Evolutionary conservation across 169 alveolate genomes (phyloP), one percentile per base, ranked within the genome.

Genomic region (Plasmodium cynomolgi): DNA sequence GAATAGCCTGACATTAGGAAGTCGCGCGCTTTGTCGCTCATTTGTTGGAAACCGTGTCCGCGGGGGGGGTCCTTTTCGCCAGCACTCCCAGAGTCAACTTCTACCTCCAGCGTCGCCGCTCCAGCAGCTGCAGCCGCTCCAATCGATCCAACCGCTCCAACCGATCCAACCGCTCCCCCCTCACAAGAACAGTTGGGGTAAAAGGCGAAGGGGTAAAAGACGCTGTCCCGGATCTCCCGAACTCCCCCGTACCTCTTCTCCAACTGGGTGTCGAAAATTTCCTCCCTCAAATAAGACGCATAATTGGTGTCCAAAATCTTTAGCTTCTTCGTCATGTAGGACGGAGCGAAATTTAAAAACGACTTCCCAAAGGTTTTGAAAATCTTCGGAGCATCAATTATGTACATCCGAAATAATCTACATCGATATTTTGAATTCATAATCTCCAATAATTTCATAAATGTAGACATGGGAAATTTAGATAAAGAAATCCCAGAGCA

Each of bases 361-460:
- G 97, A 81, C 73, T 77, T 92, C 23, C 95, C 93, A 85, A 95
- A 81, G 20, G 95, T 81, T 54, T 92, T 95, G 33, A 95, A 85
- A 26, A 95, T 26, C 37, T 93, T 95, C 15, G 97, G 97, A 4
- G 97, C 92, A 62, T 95, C 90, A n/a, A 95, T 83, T 47, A 95
- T 82, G 58, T 84, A 95, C 91, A 95, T 88, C 31, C 91, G 84
- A 93, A 81, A 83, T 15, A 95, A 68, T 83, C 97, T 92, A 44
- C 97, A 95, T 37, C 97, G 68, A 83, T 95, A 95, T 91, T 95
- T 95, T 33, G 97, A 95, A 81, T 86, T 80, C 97, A 95, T 95
- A 50, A 84, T 86, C 44, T 92, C 96, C 34, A 85, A 58, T 31
- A 95, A 84, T 58, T 93, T 80, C 90, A 88, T 80, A 88, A 88